Conservation (phyloP, 176 grass and related monocot species). For the Triticum monococcum region DNA sequence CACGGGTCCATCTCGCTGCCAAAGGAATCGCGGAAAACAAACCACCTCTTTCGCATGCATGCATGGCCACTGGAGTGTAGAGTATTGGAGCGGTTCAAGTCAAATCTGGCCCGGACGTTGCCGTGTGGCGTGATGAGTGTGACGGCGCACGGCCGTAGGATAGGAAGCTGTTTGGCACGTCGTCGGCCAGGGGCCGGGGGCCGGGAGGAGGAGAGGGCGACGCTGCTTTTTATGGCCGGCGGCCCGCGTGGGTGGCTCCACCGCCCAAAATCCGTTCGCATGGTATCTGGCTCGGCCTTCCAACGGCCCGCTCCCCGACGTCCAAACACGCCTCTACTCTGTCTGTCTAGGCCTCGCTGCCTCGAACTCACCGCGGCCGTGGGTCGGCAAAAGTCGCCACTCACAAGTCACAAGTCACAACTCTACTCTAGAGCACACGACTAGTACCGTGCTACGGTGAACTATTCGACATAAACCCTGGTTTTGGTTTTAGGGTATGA, state of each 20-base stretch:
- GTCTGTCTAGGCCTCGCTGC: neutral
- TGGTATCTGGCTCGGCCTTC: neutral
- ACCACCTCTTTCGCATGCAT: too few species aligned
- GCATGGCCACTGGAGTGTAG: too few species aligned
- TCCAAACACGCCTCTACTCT: conserved; percentile 23
- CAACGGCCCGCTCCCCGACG: conserved; percentile 3
- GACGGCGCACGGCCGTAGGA: neutral
- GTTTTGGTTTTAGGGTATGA: too few species aligned
- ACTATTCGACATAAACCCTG: too few species aligned
- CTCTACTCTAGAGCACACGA: neutral
- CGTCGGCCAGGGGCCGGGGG: neutral
- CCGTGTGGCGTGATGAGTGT: neutral
- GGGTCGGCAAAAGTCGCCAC: neutral
- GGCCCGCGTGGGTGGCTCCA: neutral
- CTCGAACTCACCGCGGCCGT: neutral
- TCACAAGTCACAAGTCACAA: too few species aligned
- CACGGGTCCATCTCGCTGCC: neutral
- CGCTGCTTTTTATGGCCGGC: neutral
- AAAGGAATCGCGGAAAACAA: neutral
- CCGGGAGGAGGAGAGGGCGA: neutral
- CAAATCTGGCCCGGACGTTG: neutral
- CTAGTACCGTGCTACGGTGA: neutral
- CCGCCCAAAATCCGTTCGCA: conserved; percentile 10
- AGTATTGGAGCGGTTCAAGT: neutral
- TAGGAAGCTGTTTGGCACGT: neutral